Evolutionary conservation across 2,329 filamentous ascomycete species (phyloP), one percentile per base, ranked within the genome.

Genomic region (Fusarium palustre): DNA sequence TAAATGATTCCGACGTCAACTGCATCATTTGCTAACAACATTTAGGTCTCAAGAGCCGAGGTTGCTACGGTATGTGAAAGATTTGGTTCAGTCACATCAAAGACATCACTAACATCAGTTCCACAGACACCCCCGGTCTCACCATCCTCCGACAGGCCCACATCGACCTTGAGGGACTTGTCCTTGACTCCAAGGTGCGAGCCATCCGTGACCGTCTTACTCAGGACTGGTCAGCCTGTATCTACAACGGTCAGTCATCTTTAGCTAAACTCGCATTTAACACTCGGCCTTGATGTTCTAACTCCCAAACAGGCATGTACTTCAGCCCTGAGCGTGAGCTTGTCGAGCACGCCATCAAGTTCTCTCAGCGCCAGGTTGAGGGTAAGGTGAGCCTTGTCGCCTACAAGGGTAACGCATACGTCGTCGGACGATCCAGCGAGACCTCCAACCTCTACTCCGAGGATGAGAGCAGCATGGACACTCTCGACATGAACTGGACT

Each of bases 281-380:
- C 20, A 20, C 7, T 13, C 3, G 6, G 20, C 8, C 2, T 18
- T 38, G 12, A 39, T 6, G 18, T 24, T 28, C 49, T 45, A 15
- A 45, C 31, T 24, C 20, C 15, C 12, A 13, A 33, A 45, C 12
- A 59, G 30, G 41, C 69, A 82, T 87, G 76, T 80, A 79, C 72
- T 88, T 88, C 76, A 85, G 81, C 25, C 86, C 86, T 33, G 76
- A 80, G 70, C 72, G 76, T 2, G 86, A 88, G 77, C 86, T 88
- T 69, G 77, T 88, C 56, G 82, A 94, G 81, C 85, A 88, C 76
- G 86, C 86, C 73, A 87, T 91, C 74, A 75, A 83, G 54, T 85
- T 86, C 69, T 84, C 81, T 43, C 89, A 92, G 78, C 85, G 86
- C 78, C 82, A 83, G 60, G 79, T 81, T 4, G 49, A 71, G n/a